Evolutionary conservation across 176 grass and related monocot species (phyloP).

Genomic region (Tillandsia fasciculata): DNA sequence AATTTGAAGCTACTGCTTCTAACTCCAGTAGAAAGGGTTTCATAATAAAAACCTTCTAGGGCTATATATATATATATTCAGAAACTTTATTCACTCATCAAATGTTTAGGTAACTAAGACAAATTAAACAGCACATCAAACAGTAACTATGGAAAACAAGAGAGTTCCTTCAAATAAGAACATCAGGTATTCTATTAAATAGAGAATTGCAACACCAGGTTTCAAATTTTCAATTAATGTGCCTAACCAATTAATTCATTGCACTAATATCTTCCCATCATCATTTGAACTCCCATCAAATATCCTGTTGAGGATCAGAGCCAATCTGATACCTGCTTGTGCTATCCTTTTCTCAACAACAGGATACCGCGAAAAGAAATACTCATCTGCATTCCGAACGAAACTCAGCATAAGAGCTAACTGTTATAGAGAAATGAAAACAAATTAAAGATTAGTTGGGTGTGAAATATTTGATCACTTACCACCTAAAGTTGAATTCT

Average conservation of each 20-base stretch:
- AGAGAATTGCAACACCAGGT: no score
- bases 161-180: no score
- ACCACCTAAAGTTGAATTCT: conserved; percentile 63
- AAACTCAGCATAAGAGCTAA: conserved; percentile 4
- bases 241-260: conserved; percentile 24
- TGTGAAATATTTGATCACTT: neutral
- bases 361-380: conserved; percentile 75
- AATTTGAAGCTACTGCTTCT: no score
- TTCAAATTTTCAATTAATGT: neutral
- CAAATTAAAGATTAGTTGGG: neutral
- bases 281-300: conserved; percentile 44
- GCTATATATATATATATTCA: no score
- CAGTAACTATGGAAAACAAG: no score
- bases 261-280: conserved; percentile 16
- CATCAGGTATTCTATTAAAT: no score
- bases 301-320: conserved; percentile 65
- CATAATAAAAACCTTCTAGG: no score
- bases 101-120: no score
- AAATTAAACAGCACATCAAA: no score
- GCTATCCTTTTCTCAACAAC: conserved; percentile 75
- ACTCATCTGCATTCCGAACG: conserved; percentile 53
- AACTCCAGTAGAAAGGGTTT: no score
- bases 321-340: conserved; percentile 72
- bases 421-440: neutral
- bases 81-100: no score